A percentile compares a stretch with the other conserved stretches of the same genome.
Conservation (phyloP, 140 eudicot species). For the Oenanthe javanica region DNA sequence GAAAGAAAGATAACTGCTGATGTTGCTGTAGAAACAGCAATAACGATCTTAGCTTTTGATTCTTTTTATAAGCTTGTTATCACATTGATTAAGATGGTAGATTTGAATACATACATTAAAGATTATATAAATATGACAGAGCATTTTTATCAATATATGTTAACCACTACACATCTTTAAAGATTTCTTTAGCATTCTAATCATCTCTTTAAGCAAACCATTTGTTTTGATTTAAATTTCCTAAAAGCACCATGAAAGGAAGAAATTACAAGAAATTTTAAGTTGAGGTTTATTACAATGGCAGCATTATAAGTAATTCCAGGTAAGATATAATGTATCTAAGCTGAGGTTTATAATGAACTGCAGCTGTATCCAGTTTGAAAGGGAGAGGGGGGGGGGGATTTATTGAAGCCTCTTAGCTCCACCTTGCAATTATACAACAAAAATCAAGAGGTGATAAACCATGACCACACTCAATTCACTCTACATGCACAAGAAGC, state of each 20-base stretch:
- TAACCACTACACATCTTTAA: background rate
- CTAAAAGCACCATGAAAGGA: background rate
- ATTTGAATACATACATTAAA: background rate
- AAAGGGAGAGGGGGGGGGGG: background rate
- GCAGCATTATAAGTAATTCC: background rate
- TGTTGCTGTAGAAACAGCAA: background rate
- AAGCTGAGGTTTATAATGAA: background rate
- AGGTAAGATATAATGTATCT: background rate
- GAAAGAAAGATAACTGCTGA: conserved; percentile 15
- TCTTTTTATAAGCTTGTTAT: no score
- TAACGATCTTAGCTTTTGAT: background rate
- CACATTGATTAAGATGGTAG: background rate
- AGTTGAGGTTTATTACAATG: background rate
- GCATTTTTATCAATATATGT: background rate
- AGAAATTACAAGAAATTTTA: background rate
- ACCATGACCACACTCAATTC: background rate
- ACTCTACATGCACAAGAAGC: background rate
- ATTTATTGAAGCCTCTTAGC: background rate
- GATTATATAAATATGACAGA: background rate
- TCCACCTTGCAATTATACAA: no score
- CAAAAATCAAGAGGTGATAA: no score
- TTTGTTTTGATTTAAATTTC: background rate
- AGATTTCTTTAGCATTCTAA: background rate
- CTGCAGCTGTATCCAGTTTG: background rate
- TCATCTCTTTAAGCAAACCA: background rate